phyloP scores from a whole-genome alignment of 75 land plant genomes.

The Chamaecyparis obtusa region DNA sequence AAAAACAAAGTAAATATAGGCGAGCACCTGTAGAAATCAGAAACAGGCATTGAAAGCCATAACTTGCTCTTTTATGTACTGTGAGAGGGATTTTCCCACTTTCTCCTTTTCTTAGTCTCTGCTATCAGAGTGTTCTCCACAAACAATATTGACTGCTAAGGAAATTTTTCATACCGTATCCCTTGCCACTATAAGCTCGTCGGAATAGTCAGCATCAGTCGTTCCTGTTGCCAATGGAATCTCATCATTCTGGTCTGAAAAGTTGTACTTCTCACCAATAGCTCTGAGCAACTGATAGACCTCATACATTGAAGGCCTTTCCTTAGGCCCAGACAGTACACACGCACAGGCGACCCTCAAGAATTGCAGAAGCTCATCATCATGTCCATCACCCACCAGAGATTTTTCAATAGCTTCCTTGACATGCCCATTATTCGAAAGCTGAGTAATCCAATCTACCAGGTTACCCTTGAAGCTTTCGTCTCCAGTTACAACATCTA shows the following conservation, averaged over 20 bases:
- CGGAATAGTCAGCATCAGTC: slow-evolving; percentile 22
- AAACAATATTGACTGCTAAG: neutral
- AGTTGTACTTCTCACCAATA: slow-evolving; percentile 77
- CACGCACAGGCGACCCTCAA: slow-evolving; percentile 77
- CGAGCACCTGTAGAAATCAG: neutral
- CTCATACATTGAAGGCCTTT: slow-evolving; percentile 95
- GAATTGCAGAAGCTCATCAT: slow-evolving; percentile 74
- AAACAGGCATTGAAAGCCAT: neutral
- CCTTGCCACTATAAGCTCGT: slow-evolving; percentile 64
- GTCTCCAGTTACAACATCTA: slow-evolving; percentile 53
- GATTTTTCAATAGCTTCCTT: slow-evolving; percentile 68
- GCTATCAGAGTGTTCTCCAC: neutral
- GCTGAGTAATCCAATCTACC: slow-evolving; percentile 79
- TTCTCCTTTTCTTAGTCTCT: neutral
- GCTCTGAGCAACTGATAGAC: slow-evolving; percentile 82
- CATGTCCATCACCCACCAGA: slow-evolving; percentile 52
- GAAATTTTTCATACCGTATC: neutral
- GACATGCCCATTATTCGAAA: slow-evolving; percentile 43
- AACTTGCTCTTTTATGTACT: neutral
- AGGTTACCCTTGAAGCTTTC: slow-evolving; percentile 74
- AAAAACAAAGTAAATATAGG: slow-evolving; percentile 3
- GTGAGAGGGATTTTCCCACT: neutral
- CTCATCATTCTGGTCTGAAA: slow-evolving; percentile 61
- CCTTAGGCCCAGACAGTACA: slow-evolving; percentile 69
- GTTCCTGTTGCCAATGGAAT: slow-evolving; percentile 28